Base-by-base conservation (phyloP, 1,139 yeast species). In the Petasospora fabianii region DNA sequence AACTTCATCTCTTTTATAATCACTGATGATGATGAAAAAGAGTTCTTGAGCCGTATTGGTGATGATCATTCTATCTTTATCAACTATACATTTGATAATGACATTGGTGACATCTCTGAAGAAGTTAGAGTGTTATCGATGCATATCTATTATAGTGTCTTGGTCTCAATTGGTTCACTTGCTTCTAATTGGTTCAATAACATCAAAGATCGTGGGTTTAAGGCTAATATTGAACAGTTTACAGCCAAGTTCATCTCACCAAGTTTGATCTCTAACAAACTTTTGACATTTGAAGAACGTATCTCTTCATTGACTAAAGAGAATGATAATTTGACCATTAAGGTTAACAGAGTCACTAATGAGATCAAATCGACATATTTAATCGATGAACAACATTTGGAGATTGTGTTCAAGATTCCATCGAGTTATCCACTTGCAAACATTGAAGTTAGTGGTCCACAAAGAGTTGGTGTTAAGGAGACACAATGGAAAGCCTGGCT, bases 401-500 rank as follows among this genome's bases (percentile, higher is more conserved):
- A 87, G 55, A 76, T 92, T 68, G 75, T 80, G 1, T 79, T 90
- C 43, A 72, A 69, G 37, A 64, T 88, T 14, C 97, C 97, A 0
- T 56, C 68, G 1, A 72, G 76, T 30, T 90, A 79, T 50, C 97
- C 97, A 3, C 68, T 88, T 37, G 71, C 76, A 12, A 84, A 78
- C 47, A 83, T 88, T 13, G 65, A 67, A 12, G 90, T 92, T 1
- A 80, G 76, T 38, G 96, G 97, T 0, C 77, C 86, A 2, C 73
- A 79, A 41, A 71, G 96, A 47, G 73, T 88, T 31, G 98, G 98
- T 13, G 95, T 90, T 13, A 85, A 84, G 50, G 97, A 92, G 52
- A 80, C 78, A 47, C 92, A 86, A 62, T 90, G 97, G 96, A 83
- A 87, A 51, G 92, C 96, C 1, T 92, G 98, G 98, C 65, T 92